Percentiles rank a stretch among this genome's conserved stretches.
phyloP scores from a whole-genome alignment of 2,329 filamentous ascomycete genomes.

The Rachicladosporium sp. region DNA sequence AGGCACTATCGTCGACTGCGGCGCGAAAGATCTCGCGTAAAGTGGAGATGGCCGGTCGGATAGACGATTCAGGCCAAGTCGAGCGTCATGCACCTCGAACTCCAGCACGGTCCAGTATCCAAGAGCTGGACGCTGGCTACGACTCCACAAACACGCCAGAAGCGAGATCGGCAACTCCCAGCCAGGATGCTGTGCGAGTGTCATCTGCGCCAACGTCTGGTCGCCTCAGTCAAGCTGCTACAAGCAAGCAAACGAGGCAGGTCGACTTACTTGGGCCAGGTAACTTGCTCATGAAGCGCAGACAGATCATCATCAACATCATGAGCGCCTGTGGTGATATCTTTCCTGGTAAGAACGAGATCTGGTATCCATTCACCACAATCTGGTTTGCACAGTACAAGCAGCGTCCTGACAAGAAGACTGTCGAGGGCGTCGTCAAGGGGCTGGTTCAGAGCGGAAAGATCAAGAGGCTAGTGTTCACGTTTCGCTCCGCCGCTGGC shows the following conservation, averaged over 20 bases:
- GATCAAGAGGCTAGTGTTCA: constrained; percentile 41
- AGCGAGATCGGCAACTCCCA: background rate
- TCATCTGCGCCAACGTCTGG: no score
- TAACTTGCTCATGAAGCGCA: constrained; percentile 24
- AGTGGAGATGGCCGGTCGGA: no score
- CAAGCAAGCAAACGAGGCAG: no score
- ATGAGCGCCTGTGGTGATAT: constrained; percentile 42
- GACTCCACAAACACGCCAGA: background rate
- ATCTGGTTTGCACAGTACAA: constrained; percentile 38
- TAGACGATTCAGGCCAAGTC: no score
- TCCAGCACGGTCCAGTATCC: background rate
- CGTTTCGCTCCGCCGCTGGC: constrained; percentile 36
- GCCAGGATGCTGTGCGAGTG: background rate
- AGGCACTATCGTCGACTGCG: no score
- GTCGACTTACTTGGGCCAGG: no score
- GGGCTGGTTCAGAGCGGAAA: constrained; percentile 37
- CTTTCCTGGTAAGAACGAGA: constrained; percentile 42
- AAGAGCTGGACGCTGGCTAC: background rate
- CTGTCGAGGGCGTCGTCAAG: constrained; percentile 39
- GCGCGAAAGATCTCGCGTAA: no score
- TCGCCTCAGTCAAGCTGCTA: no score
- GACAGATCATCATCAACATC: constrained; percentile 42
- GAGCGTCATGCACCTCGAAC: no score
- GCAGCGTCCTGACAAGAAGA: constrained; percentile 39
- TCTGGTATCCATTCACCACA: constrained; percentile 42